A percentile compares a stretch with the other conserved stretches of the same genome.
Evolutionary conservation across 2,329 filamentous ascomycete genomes (phyloP).

Genomic region (Uncinocarpus reesii): DNA sequence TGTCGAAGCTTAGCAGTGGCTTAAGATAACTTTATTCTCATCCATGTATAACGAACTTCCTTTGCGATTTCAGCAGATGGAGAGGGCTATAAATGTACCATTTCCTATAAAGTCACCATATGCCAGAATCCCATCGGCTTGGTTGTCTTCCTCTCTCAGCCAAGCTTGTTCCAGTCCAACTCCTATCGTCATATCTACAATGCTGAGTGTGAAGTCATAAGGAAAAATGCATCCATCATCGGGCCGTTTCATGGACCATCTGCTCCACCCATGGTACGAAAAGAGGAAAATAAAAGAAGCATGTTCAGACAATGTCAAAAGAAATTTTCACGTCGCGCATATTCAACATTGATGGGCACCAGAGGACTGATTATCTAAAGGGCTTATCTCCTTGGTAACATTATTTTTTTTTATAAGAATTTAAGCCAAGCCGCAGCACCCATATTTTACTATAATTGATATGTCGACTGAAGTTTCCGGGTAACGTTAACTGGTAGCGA

Average conservation of each 20-base stretch:
- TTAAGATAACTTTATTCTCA: neutral
- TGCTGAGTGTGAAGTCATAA: neutral
- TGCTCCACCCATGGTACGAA: neutral
- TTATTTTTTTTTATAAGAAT: neutral
- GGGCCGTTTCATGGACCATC: neutral
- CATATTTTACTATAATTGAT: slow-evolving; percentile 30
- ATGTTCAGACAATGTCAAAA: neutral
- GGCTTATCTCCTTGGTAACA: neutral
- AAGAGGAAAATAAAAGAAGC: neutral
- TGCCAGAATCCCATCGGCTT: too few relatives aligned
- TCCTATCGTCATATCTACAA: slow-evolving; percentile 5
- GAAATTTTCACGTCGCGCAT: neutral
- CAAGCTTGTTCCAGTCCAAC: neutral
- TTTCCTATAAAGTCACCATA: too few relatives aligned
- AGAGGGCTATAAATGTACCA: too few relatives aligned
- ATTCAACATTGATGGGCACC: neutral
- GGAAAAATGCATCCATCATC: neutral
- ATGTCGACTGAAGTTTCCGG: slow-evolving; percentile 35
- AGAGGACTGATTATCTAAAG: neutral
- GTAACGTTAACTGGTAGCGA: slow-evolving; percentile 32
- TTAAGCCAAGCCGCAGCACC: neutral
- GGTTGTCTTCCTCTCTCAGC: too few relatives aligned
- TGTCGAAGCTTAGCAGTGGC: neutral
- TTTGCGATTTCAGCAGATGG: too few relatives aligned
- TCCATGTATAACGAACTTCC: too few relatives aligned